Conservation (phyloP, 2,329 filamentous ascomycete species). For the Colletotrichum tabaci region DNA sequence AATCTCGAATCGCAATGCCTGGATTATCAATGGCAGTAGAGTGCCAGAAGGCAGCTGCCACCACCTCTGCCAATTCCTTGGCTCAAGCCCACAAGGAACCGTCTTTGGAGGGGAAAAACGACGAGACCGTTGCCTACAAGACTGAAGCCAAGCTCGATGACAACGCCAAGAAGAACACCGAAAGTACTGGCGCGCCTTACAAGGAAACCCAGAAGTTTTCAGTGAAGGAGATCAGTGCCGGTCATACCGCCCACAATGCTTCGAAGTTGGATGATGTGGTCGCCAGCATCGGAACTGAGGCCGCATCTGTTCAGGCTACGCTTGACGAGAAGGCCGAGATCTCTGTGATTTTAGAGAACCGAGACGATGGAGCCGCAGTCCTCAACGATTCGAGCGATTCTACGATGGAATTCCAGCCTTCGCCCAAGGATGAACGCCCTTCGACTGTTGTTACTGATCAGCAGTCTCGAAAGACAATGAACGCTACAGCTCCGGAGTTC, state of each 20-base stretch:
- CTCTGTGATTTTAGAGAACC: background rate
- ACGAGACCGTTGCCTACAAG: background rate
- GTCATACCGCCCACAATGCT: no score
- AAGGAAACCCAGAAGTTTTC: background rate
- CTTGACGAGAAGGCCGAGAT: background rate
- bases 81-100: background rate
- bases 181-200: no score
- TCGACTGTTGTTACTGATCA: background rate
- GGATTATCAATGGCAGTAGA: constrained; percentile 13
- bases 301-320: background rate
- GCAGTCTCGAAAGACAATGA: background rate
- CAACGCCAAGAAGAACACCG: background rate
- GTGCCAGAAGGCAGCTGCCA: constrained; percentile 1
- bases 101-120: background rate
- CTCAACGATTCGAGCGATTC: background rate
- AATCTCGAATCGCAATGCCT: constrained; percentile 8
- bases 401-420: background rate
- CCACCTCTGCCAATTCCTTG: background rate
- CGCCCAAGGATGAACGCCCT: background rate
- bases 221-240: background rate
- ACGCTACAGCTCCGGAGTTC: no score
- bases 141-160: background rate
- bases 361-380: background rate
- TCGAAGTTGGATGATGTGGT: background rate
- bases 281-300: background rate